These are phyloP conservation scores for Botrytis fabae DNA, from an alignment of 2,329 filamentous ascomycete species.

Conservation along the genomic window DNA sequence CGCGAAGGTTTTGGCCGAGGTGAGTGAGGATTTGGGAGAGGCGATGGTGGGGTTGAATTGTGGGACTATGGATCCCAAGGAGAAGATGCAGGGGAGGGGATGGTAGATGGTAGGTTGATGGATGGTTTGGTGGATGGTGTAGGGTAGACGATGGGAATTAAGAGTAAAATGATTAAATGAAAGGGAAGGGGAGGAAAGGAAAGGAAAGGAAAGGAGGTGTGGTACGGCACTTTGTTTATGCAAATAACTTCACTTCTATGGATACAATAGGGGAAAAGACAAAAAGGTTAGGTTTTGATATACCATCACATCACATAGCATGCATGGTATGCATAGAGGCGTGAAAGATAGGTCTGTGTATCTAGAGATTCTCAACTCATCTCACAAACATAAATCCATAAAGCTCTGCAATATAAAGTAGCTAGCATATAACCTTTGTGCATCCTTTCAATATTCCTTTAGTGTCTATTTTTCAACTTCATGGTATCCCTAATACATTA, in stretches of 20 bases:
- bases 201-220: neutral
- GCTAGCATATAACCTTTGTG: neutral
- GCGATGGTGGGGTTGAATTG: constrained; percentile 97
- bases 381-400: constrained; percentile 5
- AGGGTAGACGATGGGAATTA: neutral
- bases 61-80: constrained; percentile 69
- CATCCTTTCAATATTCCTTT: neutral
- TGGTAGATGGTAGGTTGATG: constrained; percentile 58
- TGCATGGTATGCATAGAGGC: neutral
- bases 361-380: constrained; percentile 19
- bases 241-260: neutral
- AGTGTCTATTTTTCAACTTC: constrained; percentile 7
- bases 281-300: neutral
- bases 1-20: constrained; percentile 79
- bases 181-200: neutral
- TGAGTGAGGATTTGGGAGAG: constrained; percentile 87
- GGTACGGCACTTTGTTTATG: neutral
- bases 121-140: neutral
- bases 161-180: neutral
- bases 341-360: neutral
- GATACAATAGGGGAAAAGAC: neutral
- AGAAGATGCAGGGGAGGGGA: constrained; percentile 82
- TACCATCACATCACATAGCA: neutral
- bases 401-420: neutral
- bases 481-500: constrained; percentile 11